Evolutionary conservation across 768 basidiomycete species (phyloP).

Genomic region (Xerocomellus amylosporus): DNA sequence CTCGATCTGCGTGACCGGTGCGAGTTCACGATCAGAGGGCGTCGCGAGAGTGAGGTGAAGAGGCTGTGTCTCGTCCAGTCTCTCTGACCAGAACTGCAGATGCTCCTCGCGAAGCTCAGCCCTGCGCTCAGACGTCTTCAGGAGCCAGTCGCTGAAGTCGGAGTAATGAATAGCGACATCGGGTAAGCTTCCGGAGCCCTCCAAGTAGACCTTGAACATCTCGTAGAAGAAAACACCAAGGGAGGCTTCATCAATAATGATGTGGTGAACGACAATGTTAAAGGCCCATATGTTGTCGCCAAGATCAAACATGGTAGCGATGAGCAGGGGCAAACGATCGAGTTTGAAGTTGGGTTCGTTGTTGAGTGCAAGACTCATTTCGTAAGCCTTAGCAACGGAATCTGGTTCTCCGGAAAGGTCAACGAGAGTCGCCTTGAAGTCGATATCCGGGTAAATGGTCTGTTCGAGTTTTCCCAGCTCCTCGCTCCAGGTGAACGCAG

Average conservation of each 20-base stretch:
- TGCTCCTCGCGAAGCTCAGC: constrained; percentile 24
- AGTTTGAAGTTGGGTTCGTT: constrained; percentile 25
- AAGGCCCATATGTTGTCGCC: constrained; percentile 25
- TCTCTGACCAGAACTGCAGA: constrained; percentile 26
- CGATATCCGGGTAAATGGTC: constrained; percentile 28
- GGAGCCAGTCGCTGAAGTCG: constrained; percentile 25
- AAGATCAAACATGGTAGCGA: constrained; percentile 27
- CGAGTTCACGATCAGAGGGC: constrained; percentile 25
- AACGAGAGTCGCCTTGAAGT: constrained; percentile 21
- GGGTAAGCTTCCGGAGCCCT: constrained; percentile 25
- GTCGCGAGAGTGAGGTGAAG: constrained; percentile 27
- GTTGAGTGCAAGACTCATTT: constrained; percentile 28
- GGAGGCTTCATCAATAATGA: constrained; percentile 31
- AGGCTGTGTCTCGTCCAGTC: constrained; percentile 13
- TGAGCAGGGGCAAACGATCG: constrained; percentile 25
- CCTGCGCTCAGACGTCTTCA: constrained; percentile 29
- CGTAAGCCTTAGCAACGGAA: constrained; percentile 26
- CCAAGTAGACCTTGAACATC: constrained; percentile 26
- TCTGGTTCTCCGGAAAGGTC: constrained; percentile 30
- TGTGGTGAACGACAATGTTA: constrained; percentile 31
- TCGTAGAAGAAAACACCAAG: constrained; percentile 32
- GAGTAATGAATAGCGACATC: constrained; percentile 23
- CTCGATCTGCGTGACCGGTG: constrained; percentile 29
- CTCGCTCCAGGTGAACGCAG: constrained; percentile 31
- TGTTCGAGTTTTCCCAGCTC: constrained; percentile 29